These are phyloP conservation scores for Mycena kentingensis DNA, from an alignment of 768 basidiomycete genomes.

Conservation along the genomic window DNA sequence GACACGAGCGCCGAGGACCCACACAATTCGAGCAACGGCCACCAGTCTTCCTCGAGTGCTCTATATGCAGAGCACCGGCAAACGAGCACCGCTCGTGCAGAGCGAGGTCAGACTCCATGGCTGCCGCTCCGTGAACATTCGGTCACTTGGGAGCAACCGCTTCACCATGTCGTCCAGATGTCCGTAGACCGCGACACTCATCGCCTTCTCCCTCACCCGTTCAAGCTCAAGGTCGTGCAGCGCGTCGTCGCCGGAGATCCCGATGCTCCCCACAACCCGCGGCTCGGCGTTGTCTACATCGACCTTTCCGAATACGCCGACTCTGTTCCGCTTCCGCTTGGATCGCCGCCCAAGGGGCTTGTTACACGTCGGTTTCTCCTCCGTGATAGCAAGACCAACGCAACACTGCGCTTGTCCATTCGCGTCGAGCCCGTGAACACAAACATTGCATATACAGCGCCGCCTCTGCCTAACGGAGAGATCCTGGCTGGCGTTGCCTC, in stretches of 20 bases:
- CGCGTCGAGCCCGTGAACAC: constrained; percentile 40
- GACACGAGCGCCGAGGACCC: constrained; percentile 6
- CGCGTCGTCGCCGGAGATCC: neutral
- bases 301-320: constrained; percentile 77
- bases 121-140: constrained; percentile 64
- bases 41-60: neutral
- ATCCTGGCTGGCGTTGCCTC: constrained; percentile 69
- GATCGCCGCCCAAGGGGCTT: constrained; percentile 37
- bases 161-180: neutral
- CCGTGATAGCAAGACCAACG: constrained; percentile 76
- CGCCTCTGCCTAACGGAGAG: constrained; percentile 71
- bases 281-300: constrained; percentile 65
- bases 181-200: constrained; percentile 23
- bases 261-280: constrained; percentile 52
- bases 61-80: neutral
- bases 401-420: constrained; percentile 69
- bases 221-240: constrained; percentile 31
- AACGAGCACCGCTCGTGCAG: constrained; percentile 37
- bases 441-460: constrained; percentile 49
- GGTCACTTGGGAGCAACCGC: constrained; percentile 58
- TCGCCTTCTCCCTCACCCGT: constrained; percentile 55
- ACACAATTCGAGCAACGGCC: constrained; percentile 8
- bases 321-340: neutral
- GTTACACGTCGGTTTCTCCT: constrained; percentile 69
- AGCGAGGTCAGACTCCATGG: constrained; percentile 68